Base-by-base conservation (phyloP, 208 protist genomes). In the Strigomonas culicis region DNA sequence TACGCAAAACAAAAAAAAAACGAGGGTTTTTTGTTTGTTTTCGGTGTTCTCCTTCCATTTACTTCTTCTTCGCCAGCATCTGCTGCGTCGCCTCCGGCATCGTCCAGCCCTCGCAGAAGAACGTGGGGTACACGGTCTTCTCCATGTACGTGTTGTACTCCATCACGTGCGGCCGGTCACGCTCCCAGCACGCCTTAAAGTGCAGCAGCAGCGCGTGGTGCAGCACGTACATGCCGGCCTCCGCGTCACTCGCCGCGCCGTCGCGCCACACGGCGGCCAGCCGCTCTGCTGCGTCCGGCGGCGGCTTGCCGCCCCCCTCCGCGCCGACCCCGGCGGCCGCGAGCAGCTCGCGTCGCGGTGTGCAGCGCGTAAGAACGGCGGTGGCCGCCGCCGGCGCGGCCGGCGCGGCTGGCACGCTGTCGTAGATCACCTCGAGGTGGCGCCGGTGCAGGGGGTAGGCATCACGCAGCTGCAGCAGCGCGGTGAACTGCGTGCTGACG, bases 401-500 rank as follows among this genome's bases (percentile, higher is more conserved):
- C n/a, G n/a, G n/a, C n/a, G n/a, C n/a, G n/a, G n/a, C n/a, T 17
- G 57, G 46, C 41, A 93, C 44, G 0, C 77, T 84, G 59, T 93
- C 81, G 65, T 92, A 93, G 10, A 92, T 49, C 24, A 86, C 59
- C 74, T 93, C 84, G 11, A 92, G 63, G 49, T 93, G 84, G 2
- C 76, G 61, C 27, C 80, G 57, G 53, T 78, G 75, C 22, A 96
- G 47, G 8, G 63, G 61, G 57, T 75, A 49, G 4, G n/a, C 7
- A 8, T 13, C n/a, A 7, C 88, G 71, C 44, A 90, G 68, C 47
- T 90, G 22, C 21, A 96, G 68, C 62, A 84, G 77, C 46, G 80
- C 79, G 0, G 91, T 88, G 34, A 97, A 74, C 66, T 97, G 84
- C 36, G 95, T 90, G 59, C 86, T 92, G 49, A 92, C 83, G 6